A percentile compares a stretch with the other conserved stretches of the same genome.
phyloP scores from a whole-genome alignment of 2,329 filamentous ascomycete species.

The Graphilbum ipis-grandicollis region DNA sequence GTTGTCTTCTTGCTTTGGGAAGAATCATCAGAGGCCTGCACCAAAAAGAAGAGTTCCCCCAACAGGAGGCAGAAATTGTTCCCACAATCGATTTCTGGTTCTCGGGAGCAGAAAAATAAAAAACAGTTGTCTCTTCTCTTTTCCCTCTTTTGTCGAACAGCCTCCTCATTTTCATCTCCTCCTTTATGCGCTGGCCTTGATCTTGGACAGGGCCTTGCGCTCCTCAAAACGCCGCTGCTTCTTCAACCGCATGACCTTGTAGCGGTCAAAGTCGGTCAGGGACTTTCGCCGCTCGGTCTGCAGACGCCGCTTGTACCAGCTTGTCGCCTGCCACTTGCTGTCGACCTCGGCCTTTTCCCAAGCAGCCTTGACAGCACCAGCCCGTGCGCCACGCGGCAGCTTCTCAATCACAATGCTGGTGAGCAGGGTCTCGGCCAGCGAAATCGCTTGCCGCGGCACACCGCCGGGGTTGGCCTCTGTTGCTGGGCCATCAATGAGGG shows the following conservation, averaged over 20 bases:
- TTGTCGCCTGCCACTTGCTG: constrained; percentile 77
- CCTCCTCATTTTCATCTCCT: no score
- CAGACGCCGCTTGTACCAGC: constrained; percentile 86
- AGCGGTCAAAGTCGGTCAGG: constrained; percentile 97
- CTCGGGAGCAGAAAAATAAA: no score
- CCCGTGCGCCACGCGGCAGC: constrained; percentile 72
- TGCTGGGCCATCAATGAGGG: constrained; percentile 88
- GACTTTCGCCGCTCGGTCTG: constrained; percentile 74
- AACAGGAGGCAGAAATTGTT: no score
- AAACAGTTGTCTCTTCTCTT: no score
- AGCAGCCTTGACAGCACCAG: constrained; percentile 63
- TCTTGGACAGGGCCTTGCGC: constrained; percentile 88
- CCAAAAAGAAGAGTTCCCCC: no score
- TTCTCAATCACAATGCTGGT: constrained; percentile 77
- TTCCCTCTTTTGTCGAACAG: no score
- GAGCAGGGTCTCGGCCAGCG: constrained; percentile 71
- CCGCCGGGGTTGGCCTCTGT: constrained; percentile 54
- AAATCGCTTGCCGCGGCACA: constrained; percentile 72
- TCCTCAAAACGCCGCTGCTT: constrained; percentile 99
- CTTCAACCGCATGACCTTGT: constrained; percentile 99
- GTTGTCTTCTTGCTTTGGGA: neutral
- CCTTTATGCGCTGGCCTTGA: constrained; percentile 61
- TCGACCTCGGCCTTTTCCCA: constrained; percentile 92
- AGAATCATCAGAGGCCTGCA: no score
- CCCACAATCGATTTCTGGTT: no score